These are phyloP conservation scores for Hibiscus syriacus DNA, from an alignment of 345 rosid genomes.

Conservation along the genomic window DNA sequence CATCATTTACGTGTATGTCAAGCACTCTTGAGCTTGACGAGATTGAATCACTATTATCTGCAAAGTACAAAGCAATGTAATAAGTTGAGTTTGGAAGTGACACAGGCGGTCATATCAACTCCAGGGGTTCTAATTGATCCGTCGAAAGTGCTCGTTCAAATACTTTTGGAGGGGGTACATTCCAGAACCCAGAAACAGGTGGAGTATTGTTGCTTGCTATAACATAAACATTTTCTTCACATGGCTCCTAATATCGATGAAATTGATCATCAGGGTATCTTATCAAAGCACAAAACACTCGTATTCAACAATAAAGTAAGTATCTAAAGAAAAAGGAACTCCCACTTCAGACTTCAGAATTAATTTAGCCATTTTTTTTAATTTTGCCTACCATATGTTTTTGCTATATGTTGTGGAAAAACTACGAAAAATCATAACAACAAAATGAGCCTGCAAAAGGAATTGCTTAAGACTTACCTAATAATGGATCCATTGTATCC, in stretches of 20 bases:
- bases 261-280: slow-evolving; percentile 80
- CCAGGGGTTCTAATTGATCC: slow-evolving; percentile 29
- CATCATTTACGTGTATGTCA: too few species aligned
- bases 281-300: slow-evolving; percentile 11
- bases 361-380: not conserved
- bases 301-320: too few species aligned
- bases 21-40: slow-evolving; percentile 30
- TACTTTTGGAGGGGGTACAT: slow-evolving; percentile 66
- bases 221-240: too few species aligned
- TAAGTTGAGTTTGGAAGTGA: slow-evolving; percentile 32
- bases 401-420: not conserved
- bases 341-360: not conserved
- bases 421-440: not conserved
- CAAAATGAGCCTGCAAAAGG: not conserved
- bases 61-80: slow-evolving; percentile 80
- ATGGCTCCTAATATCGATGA: slow-evolving; percentile 77
- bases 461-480: slow-evolving; percentile 39
- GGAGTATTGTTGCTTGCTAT: slow-evolving; percentile 43
- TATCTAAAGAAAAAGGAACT: not conserved
- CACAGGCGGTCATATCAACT: slow-evolving; percentile 62
- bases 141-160: slow-evolving; percentile 56
- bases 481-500: slow-evolving; percentile 48
- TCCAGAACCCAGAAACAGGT: slow-evolving; percentile 79
- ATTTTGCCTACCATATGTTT: too few species aligned
- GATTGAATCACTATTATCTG: slow-evolving; percentile 39